These are phyloP conservation scores for Arxiozyma bovina DNA, from an alignment of 1,139 yeast genomes.

Conservation along the genomic window DNA sequence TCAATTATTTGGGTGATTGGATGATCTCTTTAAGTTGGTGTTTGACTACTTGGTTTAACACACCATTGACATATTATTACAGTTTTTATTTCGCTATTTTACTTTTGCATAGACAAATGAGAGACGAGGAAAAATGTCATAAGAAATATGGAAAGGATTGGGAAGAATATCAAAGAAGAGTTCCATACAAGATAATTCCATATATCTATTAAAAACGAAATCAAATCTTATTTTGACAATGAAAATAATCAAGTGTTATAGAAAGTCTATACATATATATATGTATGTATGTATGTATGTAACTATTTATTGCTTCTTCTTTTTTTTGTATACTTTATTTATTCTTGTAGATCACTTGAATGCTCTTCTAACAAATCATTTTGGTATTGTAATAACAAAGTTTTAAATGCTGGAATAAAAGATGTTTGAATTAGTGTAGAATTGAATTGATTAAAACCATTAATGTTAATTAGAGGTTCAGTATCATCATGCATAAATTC, in stretches of 20 bases:
- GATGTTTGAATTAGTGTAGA: conserved; percentile 37
- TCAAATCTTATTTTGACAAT: too few species aligned
- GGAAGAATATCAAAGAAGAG: conserved; percentile 68
- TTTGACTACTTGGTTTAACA: conserved; percentile 73
- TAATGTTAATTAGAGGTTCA: conserved; percentile 50
- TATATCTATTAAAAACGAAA: conserved; percentile 48
- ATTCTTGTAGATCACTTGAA: conserved; percentile 50
- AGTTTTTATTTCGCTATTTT: conserved; percentile 73
- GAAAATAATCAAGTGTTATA: conserved; percentile 36
- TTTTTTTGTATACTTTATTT: not conserved
- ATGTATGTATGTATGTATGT: not conserved
- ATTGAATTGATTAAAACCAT: conserved; percentile 33
- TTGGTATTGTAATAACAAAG: conserved; percentile 50
- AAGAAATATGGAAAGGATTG: conserved; percentile 79
- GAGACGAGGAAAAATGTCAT: conserved; percentile 89
- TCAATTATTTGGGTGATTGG: conserved; percentile 95
- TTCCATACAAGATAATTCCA: conserved; percentile 87
- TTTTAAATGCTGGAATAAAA: conserved; percentile 44
- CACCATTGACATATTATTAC: conserved; percentile 82
- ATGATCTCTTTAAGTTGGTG: conserved; percentile 89
- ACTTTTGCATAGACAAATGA: conserved; percentile 73
- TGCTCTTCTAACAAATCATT: conserved; percentile 52
- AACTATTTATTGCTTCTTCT: not conserved
- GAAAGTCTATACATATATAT: conserved; percentile 10
- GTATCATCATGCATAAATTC: conserved; percentile 71